phyloP scores from a whole-genome alignment of 768 basidiomycete genomes.

The Strobilomyces dryophilus region DNA sequence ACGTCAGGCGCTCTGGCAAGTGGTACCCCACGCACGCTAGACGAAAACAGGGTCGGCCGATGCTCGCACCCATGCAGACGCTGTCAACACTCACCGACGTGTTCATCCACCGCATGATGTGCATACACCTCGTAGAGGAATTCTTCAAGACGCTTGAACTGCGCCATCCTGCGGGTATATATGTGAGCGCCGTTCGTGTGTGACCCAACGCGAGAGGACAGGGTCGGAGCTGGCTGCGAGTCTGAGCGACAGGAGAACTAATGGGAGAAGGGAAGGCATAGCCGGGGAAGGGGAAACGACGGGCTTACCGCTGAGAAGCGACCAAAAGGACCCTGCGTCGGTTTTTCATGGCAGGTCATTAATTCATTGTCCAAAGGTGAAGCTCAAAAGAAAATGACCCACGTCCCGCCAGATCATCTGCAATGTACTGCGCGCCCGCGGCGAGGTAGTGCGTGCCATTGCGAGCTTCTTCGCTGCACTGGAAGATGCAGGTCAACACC shows the following conservation, averaged over 20 bases:
- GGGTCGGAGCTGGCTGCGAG: too few relatives aligned
- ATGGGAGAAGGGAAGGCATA: too few relatives aligned
- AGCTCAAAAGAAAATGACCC: conserved; percentile 41
- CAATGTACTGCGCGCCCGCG: conserved; percentile 83
- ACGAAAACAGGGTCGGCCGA: neutral
- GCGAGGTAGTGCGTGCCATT: conserved; percentile 74
- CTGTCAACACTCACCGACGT: conserved; percentile 30
- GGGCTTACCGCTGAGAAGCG: too few relatives aligned
- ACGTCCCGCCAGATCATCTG: conserved; percentile 83
- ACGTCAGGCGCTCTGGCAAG: conserved; percentile 34
- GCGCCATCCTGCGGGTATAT: conserved; percentile 40
- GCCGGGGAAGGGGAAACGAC: too few relatives aligned
- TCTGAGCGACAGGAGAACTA: too few relatives aligned
- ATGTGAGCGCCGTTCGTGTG: conserved; percentile 28
- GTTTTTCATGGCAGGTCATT: too few relatives aligned
- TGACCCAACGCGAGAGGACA: too few relatives aligned
- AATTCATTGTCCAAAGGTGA: too few relatives aligned
- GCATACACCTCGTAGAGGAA: conserved; percentile 39
- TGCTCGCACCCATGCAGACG: neutral
- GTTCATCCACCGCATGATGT: conserved; percentile 34
- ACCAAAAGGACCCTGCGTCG: too few relatives aligned
- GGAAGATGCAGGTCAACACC: conserved; percentile 42
- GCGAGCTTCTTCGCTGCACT: conserved; percentile 69
- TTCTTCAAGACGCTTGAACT: conserved; percentile 40
- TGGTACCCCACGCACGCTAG: conserved; percentile 40